Base-by-base conservation (phyloP, 805 yeast genomes). In the Teunomyces panamensis region DNA sequence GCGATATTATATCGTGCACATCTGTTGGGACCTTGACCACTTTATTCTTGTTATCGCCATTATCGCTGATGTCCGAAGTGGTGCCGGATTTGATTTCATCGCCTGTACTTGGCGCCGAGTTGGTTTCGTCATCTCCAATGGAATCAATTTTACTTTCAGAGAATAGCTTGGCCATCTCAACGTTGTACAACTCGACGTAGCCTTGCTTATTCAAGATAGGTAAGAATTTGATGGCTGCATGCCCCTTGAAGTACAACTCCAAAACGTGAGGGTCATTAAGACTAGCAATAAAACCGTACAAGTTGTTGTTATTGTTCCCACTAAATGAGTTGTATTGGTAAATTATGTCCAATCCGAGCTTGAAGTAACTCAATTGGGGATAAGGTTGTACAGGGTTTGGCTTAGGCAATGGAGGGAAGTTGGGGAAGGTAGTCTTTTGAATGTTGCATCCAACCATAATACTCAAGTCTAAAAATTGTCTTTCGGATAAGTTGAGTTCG, bases 1-100 rank as follows among this genome's bases (percentile, higher is more conserved):
- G 89, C 8, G 95, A 89, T 43, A 94, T 76, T 42, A 90, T 79
- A 41, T 84, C 90, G 62, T 88, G 94, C 9, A 88, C 71, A 63
- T 90, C 96, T 51, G 81, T 79, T 3, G 98, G 97, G 42, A 85
- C 68, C 46, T 69, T 69, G 33, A 65, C 55, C 16, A 41, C 16
- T 14, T 42, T 26, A 11, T 30, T 36, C 30, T 47, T 35, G 5
- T 39, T 39, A 20, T 37, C 50, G 11, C 49, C 42, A 30, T 17
- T 44, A 39, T 39, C 49, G 17, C 16, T 49, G 43, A 26, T 46
- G 34, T 47, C 51, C 26, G 48, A 17, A 43, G 46, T 34, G 50
- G 53, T 24, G 45, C 53, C 35, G 9, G 51, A 35, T 14, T 43
- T 50, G 9, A 37, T 26, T 4, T 41, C 54, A 11, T 42, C 48